These are phyloP conservation scores for Melocanna baccifera DNA, from an alignment of 176 grass and related monocot genomes.

Conservation along the genomic window DNA sequence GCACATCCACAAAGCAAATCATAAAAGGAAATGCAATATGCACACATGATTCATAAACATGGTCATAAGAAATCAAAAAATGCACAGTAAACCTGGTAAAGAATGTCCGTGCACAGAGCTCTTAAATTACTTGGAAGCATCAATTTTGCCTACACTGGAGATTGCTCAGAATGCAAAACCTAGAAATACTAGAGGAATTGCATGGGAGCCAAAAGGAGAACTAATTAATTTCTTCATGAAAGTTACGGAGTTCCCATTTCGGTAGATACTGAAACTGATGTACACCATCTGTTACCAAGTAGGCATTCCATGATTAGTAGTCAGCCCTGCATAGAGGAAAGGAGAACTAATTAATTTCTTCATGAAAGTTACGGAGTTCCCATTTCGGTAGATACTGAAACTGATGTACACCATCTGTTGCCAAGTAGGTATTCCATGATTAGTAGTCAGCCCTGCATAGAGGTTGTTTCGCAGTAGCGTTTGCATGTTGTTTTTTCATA, in stretches of 20 bases:
- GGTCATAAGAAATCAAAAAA: neutral
- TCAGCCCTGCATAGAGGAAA: neutral
- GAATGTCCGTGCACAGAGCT: neutral
- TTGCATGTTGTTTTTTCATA: neutral
- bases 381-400: neutral
- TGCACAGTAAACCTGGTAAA: neutral
- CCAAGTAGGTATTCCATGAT: neutral
- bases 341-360: conserved; percentile 10
- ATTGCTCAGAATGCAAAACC: neutral
- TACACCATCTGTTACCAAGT: neutral
- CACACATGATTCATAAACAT: neutral
- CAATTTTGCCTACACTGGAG: neutral
- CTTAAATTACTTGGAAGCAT: neutral
- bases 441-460: neutral
- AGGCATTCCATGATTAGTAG: neutral
- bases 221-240: neutral
- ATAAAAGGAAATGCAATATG: neutral
- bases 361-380: neutral
- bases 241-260: neutral
- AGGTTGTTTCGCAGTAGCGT: neutral
- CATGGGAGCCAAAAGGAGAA: neutral
- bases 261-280: neutral
- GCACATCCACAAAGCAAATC: neutral
- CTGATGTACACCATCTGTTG: neutral
- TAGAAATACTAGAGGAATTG: neutral